phyloP scores from a whole-genome alignment of 371 early-diverging fungal genomes.

The Chytridium lagenaria region DNA sequence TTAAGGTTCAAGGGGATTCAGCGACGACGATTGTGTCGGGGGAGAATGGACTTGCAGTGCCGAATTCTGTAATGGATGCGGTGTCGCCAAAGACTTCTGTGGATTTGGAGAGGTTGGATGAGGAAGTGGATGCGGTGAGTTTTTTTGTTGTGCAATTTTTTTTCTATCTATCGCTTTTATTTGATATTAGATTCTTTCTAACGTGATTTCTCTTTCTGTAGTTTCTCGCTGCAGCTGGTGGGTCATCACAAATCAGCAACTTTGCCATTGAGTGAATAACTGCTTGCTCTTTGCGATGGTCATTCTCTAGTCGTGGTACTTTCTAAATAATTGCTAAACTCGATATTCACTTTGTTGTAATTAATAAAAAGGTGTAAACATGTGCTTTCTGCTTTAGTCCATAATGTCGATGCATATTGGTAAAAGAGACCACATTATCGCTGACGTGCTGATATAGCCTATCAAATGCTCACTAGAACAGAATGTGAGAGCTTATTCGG shows the following conservation, averaged over 20 bases:
- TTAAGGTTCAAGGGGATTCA: not conserved
- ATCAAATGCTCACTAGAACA: too few species aligned
- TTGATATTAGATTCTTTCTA: too few species aligned
- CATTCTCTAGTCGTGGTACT: too few species aligned
- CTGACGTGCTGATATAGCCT: too few species aligned
- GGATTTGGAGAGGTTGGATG: not conserved
- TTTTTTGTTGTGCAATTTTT: not conserved
- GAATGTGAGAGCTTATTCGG: too few species aligned
- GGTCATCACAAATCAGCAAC: not conserved
- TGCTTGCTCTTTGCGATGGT: too few species aligned
- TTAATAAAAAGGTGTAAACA: too few species aligned
- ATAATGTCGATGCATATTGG: too few species aligned
- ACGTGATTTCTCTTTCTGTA: too few species aligned
- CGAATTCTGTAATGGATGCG: not conserved
- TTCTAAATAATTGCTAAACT: too few species aligned
- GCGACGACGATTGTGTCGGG: not conserved
- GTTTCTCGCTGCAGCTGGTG: not conserved
- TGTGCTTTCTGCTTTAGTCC: too few species aligned
- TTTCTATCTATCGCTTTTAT: not conserved
- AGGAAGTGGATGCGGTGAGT: not conserved
- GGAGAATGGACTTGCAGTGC: not conserved
- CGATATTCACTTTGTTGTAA: not conserved
- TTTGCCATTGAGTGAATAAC: not conserved
- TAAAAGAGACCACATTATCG: too few species aligned
- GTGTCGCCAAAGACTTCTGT: not conserved